These are phyloP conservation scores for Aegle marmelos DNA, from an alignment of 345 rosid species.

Conservation along the genomic window DNA sequence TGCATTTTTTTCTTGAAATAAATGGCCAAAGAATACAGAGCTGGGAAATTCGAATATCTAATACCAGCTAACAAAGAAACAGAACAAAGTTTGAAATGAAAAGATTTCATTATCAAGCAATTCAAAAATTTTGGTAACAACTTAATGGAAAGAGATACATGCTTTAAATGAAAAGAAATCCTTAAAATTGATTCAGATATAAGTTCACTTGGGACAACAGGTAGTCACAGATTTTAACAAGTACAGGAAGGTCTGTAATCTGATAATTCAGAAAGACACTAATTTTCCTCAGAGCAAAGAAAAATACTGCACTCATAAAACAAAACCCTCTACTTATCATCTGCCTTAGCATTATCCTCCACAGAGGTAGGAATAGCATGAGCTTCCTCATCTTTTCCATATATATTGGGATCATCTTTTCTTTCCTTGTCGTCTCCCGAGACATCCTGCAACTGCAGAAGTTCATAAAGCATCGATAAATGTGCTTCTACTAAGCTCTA, in stretches of 20 bases:
- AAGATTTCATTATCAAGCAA: not conserved
- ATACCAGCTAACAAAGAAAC: too few relatives aligned
- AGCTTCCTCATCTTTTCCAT: constrained; percentile 31
- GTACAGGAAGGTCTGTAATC: not conserved
- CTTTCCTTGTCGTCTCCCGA: constrained; percentile 38
- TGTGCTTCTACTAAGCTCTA: not conserved
- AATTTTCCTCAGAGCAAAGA: not conserved
- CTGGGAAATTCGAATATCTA: too few relatives aligned
- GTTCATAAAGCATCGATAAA: not conserved
- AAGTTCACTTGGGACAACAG: constrained; percentile 11
- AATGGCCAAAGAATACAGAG: too few relatives aligned
- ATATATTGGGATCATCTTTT: constrained; percentile 20
- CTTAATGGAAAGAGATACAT: not conserved
- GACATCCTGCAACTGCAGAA: constrained; percentile 56
- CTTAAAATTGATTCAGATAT: not conserved
- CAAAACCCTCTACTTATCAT: constrained; percentile 27
- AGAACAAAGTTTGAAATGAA: too few relatives aligned
- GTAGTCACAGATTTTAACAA: constrained; percentile 1
- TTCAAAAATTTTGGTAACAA: not conserved
- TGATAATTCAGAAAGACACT: not conserved
- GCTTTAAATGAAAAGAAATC: not conserved
- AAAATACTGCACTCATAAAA: not conserved
- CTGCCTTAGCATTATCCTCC: constrained; percentile 25
- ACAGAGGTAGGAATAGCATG: constrained; percentile 9
- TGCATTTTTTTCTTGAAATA: too few relatives aligned